Evolutionary conservation across 2,329 filamentous ascomycete genomes (phyloP), one percentile per base, ranked within the genome.

Genomic region (Ceratocystis papillata): DNA sequence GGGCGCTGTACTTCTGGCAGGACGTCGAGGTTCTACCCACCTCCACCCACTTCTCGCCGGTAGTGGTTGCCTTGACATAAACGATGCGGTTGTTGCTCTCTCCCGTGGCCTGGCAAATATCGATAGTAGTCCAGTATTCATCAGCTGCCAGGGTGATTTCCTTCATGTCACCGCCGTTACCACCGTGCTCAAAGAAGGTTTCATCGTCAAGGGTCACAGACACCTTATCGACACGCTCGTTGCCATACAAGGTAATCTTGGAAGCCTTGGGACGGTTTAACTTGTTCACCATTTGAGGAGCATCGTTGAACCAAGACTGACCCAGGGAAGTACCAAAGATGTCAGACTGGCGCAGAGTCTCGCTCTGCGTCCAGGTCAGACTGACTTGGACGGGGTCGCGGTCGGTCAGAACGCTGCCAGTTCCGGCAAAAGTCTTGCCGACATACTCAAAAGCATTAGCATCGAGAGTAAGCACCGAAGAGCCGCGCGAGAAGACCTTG

Each of bases 401-500:
- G 72, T 88, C 85, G 1, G 81, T 81, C 28, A 88, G 76, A 20
- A 86, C 76, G 68, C 72, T 79, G 37, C 82, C 83, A 2, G 76
- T 59, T 71, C 85, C 80, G 12, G 87, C 73, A 75, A 88, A 88
- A 70, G 76, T 77, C 55, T 71, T 70, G 57, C 80, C 78, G 8
- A 79, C 81, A 72, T 88, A 88, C 70, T 75, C 76, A 72, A 81
- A 86, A 22, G 72, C 72, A 0, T 75, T 79, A 0, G 82, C 81
- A 0, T 71, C 69, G 2, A 86, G 76, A 37, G 70, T 72, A 3
- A 84, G 69, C 2, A 79, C 69, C 20, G 77, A 70, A n/a, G 77
- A 78, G 33, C 78, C 77, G 45, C 83, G 80, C 75, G 83, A 87
- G 70, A 86, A 81, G 60, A 86, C 76, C 74, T 88, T 88, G 74